Evolutionary conservation across 2,329 filamentous ascomycete species (phyloP).

Genomic region (Incumbomyces delicatus): DNA sequence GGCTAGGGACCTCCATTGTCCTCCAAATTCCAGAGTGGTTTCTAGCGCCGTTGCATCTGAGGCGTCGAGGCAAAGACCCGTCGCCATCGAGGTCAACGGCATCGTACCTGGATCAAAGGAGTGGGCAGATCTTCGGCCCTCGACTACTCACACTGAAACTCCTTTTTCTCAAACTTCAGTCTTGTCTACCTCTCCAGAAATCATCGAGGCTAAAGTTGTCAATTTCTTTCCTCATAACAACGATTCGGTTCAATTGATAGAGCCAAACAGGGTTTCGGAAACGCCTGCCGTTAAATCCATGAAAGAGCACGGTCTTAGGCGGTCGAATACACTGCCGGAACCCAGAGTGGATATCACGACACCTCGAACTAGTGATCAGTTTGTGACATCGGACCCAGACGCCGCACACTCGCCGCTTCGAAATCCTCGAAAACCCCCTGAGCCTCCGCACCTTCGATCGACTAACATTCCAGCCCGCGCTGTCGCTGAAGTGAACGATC

Average conservation of each 20-base stretch:
- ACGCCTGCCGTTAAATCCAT: conserved; percentile 24
- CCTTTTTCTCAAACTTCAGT: conserved; percentile 36
- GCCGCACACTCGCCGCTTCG: conserved; percentile 48
- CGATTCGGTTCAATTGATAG: conserved; percentile 53
- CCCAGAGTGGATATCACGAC: not conserved
- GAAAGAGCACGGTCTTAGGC: conserved; percentile 22
- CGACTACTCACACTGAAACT: conserved; percentile 39
- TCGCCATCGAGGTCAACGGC: not conserved
- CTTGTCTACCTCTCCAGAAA: conserved; percentile 44
- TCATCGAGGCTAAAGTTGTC: conserved; percentile 52
- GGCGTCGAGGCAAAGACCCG: conserved; percentile 25
- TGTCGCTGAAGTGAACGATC: conserved; percentile 34
- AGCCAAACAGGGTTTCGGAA: conserved; percentile 33
- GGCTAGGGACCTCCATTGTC: not conserved
- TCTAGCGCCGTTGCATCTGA: conserved; percentile 18
- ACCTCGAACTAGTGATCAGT: conserved; percentile 12
- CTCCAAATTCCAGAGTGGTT: not conserved
- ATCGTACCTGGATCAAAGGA: conserved; percentile 26
- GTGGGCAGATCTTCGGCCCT: conserved; percentile 33
- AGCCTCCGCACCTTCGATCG: conserved; percentile 45
- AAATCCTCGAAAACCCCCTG: conserved; percentile 49
- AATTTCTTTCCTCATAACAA: conserved; percentile 56
- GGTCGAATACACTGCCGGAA: not conserved
- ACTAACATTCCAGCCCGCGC: conserved; percentile 46
- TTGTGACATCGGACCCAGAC: conserved; percentile 7